Percentiles rank a stretch among this genome's conserved stretches.
Evolutionary conservation across 2,329 filamentous ascomycete genomes (phyloP).

Genomic region (Sporothrix inflata): DNA sequence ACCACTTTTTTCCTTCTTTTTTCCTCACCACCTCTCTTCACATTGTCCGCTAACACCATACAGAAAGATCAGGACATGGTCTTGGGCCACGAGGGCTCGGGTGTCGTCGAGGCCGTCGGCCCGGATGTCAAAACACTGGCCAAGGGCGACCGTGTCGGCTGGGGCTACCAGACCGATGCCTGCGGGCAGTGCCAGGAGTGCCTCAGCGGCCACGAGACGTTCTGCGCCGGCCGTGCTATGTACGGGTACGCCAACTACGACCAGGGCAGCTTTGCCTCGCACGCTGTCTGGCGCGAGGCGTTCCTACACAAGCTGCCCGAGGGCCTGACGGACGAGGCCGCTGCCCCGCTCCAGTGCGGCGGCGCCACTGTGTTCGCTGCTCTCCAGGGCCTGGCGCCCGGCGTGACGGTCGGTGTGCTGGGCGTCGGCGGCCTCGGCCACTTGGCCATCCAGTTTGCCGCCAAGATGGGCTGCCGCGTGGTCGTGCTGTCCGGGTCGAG

Average conservation of each 20-base stretch:
- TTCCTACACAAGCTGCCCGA: conserved; percentile 18
- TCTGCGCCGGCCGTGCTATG: neutral
- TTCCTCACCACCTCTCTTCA: neutral
- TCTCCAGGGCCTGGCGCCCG: neutral
- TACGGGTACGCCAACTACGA: neutral
- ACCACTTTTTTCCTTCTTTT: too few relatives aligned
- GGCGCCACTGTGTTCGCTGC: conserved; percentile 7
- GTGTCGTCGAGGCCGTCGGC: conserved; percentile 17
- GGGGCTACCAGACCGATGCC: conserved; percentile 12
- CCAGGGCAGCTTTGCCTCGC: conserved; percentile 15
- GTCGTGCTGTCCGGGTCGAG: conserved; percentile 5
- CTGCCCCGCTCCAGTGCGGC: conserved; percentile 21
- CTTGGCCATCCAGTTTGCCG: conserved; percentile 19
- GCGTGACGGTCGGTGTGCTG: neutral
- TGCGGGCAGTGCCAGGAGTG: conserved; percentile 11
- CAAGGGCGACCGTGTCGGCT: conserved; percentile 22
- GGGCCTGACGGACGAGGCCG: neutral
- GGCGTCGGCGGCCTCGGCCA: conserved; percentile 18
- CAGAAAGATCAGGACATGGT: conserved; percentile 11
- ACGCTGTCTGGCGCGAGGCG: conserved; percentile 15
- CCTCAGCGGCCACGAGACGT: conserved; percentile 16
- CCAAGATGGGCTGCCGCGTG: conserved; percentile 22
- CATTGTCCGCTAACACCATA: neutral
- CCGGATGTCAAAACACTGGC: conserved; percentile 10
- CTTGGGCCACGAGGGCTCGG: conserved; percentile 10